phyloP scores from a whole-genome alignment of 108 stramenopile genomes.

The Cyclostephanos invisitatus region DNA sequence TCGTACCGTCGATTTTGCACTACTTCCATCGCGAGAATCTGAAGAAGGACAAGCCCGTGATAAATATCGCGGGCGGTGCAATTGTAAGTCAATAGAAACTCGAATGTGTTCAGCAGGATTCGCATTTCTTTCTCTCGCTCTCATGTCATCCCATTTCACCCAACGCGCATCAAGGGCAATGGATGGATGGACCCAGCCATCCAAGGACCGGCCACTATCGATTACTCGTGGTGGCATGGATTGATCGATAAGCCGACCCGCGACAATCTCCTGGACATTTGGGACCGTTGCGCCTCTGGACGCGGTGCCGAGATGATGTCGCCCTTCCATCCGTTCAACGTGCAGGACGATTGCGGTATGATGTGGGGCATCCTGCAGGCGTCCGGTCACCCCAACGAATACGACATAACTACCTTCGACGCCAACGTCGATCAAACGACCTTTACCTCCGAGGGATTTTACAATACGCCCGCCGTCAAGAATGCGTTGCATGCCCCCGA shows the following conservation, averaged over 20 bases:
- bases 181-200: conserved; percentile 21
- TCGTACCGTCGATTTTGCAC: conserved; percentile 41
- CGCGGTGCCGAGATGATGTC: not conserved
- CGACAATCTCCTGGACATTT: conserved; percentile 27
- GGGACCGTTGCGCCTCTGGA: conserved; percentile 32
- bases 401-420: conserved; percentile 8
- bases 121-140: not conserved
- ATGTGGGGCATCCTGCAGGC: conserved; percentile 12
- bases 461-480: conserved; percentile 3
- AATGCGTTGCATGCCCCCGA: conserved; percentile 5
- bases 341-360: conserved; percentile 15
- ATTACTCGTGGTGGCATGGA: conserved; percentile 24
- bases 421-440: conserved; percentile 12
- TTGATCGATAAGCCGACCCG: conserved; percentile 20
- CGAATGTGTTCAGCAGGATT: no score
- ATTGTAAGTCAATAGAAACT: not conserved
- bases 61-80: conserved; percentile 24
- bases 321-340: conserved; percentile 15
- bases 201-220: conserved; percentile 13
- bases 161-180: conserved; percentile 14
- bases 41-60: not conserved
- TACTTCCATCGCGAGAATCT: conserved; percentile 20
- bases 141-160: not conserved
- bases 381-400: conserved; percentile 8
- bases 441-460: conserved; percentile 1